Evolutionary conservation across 805 yeast genomes (phyloP), one percentile per base, ranked within the genome.

Genomic region (Maudiozyma barnettii): DNA sequence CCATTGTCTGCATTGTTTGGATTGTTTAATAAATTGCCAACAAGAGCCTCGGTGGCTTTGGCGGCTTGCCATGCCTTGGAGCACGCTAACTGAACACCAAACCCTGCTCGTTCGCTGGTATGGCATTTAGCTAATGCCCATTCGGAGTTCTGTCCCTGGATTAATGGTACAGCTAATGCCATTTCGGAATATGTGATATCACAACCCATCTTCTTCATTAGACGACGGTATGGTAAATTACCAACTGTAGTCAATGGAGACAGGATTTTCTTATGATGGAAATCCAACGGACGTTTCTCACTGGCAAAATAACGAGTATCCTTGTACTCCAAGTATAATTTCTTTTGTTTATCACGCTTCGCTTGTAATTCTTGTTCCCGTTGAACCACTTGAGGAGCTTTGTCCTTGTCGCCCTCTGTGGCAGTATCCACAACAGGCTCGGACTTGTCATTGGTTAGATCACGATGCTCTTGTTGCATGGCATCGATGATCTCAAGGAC

Each of bases 161-260:
- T 69, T 45, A 93, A 69, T 1, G 98, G 97, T 45, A 86, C 69
- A 2, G 85, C 71, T 35, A 93, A 72, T 0, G 98, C 97, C 99
- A 93, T 93, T 68, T 93, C 99, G 37, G 90, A 77, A 63, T 86
- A 93, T 0, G 99, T 93, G 16, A 89, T 76, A 58, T 93, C 97
- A 12, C 95, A 95, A 16, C 97, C 97, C 31, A 88, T 66, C 1
- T 82, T 75, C 58, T 82, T 84, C 96, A 93, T 90, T 50, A 93
- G 73, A 56, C 98, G 76, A 65, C 99, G 82, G 68, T 79, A 93
- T 14, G 99, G 99, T 57, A 93, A 73, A 66, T 93, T 93, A 20
- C 99, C 99, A 5, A 93, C 99, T 0, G 99, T 93, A 31, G 99
- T 95, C 52, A 93, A 74, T 1, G 99, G 99, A 2, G 97, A 87